phyloP scores from a whole-genome alignment of 805 yeast genomes.

The Yarrowia sp. region DNA sequence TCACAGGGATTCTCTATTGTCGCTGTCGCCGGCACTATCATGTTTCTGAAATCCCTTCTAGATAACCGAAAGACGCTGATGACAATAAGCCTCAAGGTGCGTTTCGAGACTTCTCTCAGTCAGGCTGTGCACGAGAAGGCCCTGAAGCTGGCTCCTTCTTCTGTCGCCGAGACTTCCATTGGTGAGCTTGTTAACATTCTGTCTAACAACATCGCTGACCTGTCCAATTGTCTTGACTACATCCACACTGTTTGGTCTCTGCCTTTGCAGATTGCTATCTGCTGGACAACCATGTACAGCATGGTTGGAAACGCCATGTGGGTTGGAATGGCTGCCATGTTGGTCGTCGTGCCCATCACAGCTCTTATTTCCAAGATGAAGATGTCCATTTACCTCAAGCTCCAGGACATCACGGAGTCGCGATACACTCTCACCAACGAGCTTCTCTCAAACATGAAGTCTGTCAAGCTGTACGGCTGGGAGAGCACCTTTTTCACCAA shows the following conservation, averaged over 20 bases:
- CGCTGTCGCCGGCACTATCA: conserved; percentile 66
- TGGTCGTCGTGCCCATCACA: conserved; percentile 76
- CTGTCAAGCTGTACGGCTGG: conserved; percentile 94
- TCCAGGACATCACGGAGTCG: conserved; percentile 86
- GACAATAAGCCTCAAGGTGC: conserved; percentile 72
- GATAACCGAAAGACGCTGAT: conserved; percentile 77
- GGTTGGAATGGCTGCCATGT: conserved; percentile 80
- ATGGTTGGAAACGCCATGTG: conserved; percentile 85
- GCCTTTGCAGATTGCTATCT: conserved; percentile 79
- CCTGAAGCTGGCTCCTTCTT: conserved; percentile 59
- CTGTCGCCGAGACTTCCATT: conserved; percentile 64
- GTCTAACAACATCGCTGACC: conserved; percentile 59
- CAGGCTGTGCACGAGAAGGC: conserved; percentile 71
- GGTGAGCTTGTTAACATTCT: conserved; percentile 93
- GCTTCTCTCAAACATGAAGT: conserved; percentile 82
- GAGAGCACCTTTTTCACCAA: conserved; percentile 78
- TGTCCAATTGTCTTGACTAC: conserved; percentile 50
- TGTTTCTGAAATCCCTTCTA: conserved; percentile 68
- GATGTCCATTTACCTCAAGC: conserved; percentile 45
- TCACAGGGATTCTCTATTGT: conserved; percentile 76
- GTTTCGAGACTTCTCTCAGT: conserved; percentile 54
- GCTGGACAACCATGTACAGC: conserved; percentile 68
- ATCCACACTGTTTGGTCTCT: conserved; percentile 86
- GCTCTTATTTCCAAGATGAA: conserved; percentile 61
- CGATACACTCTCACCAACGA: conserved; percentile 86